Evolutionary conservation across 768 basidiomycete genomes (phyloP), one percentile per base, ranked within the genome.

Genomic region (Rhodotorula sphaerocarpa): DNA sequence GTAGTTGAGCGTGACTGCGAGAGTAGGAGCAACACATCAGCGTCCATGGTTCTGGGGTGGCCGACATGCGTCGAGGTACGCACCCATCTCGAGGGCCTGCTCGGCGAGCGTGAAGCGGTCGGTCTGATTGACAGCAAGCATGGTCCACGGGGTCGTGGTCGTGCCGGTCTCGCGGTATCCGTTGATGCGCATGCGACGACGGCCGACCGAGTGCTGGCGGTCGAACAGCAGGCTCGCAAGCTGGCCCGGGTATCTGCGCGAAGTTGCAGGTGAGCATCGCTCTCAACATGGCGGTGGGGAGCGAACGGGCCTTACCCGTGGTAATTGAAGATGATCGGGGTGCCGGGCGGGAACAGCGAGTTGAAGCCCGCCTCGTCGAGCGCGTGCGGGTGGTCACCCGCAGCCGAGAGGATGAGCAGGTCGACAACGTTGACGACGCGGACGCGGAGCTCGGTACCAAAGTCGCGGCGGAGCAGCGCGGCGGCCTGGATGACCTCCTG

Each of bases 391-490:
- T 91, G 88, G 16, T 79, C 75, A 56, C 85, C 86, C n/a, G 72
- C 74, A 7, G 80, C 78, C 33, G 82, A 81, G 46, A 95, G 80
- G 61, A 91, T 84, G 83, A 95, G 86, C 48, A 92, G 79, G 71
- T 93, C 90, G 61, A 88, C 87, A 62, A 93, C 85, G 68, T 93
- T 92, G 60, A 92, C 83, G 59, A 92, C 86, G 25, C 88, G 83
- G 11, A 89, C 84, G 42, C 90, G 84, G 31, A 95, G 80, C 14
- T 80, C 79, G 3, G 87, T 84, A n/a, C 79, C 78, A 51, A 56
- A 69, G 28, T 81, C 76, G 71, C 83, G 82, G 70, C 85, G 84
- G 30, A 92, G 81, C 27, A 91, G 79, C 4, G 84, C 83, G 1
- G 88, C 86, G 1, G 90, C 90, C 4, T 87, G 86, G 71, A 93